Percentiles rank a stretch among this genome's conserved stretches.
Conservation (phyloP, 2,329 filamentous ascomycete genomes). For the Colletotrichum sublineola region DNA sequence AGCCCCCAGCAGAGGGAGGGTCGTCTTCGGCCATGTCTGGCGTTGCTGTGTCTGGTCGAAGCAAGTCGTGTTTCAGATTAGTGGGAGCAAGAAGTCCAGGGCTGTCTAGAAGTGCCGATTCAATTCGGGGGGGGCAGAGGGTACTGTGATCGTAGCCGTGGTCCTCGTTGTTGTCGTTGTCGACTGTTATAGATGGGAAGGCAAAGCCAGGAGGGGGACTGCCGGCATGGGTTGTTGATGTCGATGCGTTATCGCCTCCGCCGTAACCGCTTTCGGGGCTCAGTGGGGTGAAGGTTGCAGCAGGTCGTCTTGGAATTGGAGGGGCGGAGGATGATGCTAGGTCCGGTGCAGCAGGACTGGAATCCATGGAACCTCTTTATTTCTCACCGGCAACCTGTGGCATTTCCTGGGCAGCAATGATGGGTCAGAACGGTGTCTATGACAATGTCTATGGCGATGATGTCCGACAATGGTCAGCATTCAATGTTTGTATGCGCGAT, state of each 20-base stretch:
- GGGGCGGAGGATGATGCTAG: slow-evolving; percentile 59
- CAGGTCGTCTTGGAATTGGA: slow-evolving; percentile 61
- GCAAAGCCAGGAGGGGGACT: slow-evolving; percentile 18
- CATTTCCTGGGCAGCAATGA: slow-evolving; percentile 5
- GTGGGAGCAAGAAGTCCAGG: slow-evolving; percentile 37
- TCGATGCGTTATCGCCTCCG: slow-evolving; percentile 24
- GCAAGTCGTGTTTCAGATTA: slow-evolving; percentile 24
- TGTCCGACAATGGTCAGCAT: slow-evolving; percentile 29
- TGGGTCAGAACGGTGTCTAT: not conserved
- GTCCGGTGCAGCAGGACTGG: slow-evolving; percentile 55
- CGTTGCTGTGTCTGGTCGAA: slow-evolving; percentile 43
- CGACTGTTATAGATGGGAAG: slow-evolving; percentile 33
- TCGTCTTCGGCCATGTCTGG: slow-evolving; percentile 54
- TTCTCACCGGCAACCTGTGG: slow-evolving; percentile 16
- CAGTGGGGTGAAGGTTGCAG: slow-evolving; percentile 72
- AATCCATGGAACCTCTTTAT: slow-evolving; percentile 63
- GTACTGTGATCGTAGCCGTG: slow-evolving; percentile 1
- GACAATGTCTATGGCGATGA: slow-evolving; percentile 24
- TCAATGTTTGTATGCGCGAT: slow-evolving; percentile 9
- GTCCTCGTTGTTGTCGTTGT: slow-evolving; percentile 5
- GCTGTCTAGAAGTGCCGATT: slow-evolving; percentile 42
- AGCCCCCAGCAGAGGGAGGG: slow-evolving; percentile 43
- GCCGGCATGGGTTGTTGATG: slow-evolving; percentile 26
- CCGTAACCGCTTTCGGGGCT: slow-evolving; percentile 51
- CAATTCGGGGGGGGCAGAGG: not conserved